Conservation (phyloP, 192 early-diverging fungal genomes). For the Coemansia sp. region DNA sequence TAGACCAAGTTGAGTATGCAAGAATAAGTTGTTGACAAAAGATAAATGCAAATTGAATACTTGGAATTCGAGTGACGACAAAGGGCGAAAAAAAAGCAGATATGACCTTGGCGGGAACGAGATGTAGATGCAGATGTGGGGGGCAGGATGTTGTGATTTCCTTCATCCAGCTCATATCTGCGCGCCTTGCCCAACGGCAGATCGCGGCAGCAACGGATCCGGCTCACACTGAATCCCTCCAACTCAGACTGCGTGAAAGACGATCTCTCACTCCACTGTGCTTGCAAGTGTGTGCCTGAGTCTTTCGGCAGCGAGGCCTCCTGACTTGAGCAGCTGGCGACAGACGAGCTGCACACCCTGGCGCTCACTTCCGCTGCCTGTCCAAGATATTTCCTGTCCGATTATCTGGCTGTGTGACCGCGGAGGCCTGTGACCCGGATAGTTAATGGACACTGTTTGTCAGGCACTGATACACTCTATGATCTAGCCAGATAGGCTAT, state of each 20-base stretch:
- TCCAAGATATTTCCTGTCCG: background rate
- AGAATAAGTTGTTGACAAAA: background rate
- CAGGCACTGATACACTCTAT: background rate
- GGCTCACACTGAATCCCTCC: background rate
- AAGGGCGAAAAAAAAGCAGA: background rate
- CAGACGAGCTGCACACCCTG: slow-evolving; percentile 5
- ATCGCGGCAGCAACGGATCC: background rate
- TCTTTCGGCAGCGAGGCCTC: background rate
- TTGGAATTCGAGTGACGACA: background rate
- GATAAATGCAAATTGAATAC: slow-evolving; percentile 7
- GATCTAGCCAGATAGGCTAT: background rate
- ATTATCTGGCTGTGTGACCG: slow-evolving; percentile 11
- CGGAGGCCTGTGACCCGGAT: background rate
- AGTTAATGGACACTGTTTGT: background rate
- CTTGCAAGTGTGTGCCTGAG: slow-evolving; percentile 1
- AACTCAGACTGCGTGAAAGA: background rate
- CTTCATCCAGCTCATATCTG: background rate
- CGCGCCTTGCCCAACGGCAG: slow-evolving; percentile 4
- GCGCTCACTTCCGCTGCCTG: slow-evolving; percentile 4
- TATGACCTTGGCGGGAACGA: background rate
- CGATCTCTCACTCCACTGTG: background rate
- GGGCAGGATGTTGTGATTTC: background rate
- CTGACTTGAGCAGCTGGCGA: slow-evolving; percentile 1
- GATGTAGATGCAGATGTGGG: background rate
- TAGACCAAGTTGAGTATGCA: background rate